Base-by-base conservation (phyloP, 2,329 filamentous ascomycete species). In the Fusarium sp. region DNA sequence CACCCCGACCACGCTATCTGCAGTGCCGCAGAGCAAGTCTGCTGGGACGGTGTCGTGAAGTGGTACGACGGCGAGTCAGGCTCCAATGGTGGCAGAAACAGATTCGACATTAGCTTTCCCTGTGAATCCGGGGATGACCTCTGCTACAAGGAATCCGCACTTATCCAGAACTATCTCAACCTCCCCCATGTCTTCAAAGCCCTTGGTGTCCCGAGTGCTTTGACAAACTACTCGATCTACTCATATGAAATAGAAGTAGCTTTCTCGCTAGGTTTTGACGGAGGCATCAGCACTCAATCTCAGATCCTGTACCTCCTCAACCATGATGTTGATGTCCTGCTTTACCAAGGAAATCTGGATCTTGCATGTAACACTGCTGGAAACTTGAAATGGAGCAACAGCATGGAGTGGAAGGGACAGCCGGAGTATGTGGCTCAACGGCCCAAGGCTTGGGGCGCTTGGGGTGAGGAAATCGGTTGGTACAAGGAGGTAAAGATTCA, bases 281-380 rank as follows among this genome's bases (percentile, higher is more conserved):
- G 14, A 4, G 59, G 55, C 1, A 61, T 67, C 32, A 73, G 62
- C 25, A 74, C 53, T 6, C 59, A 49, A 34, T 22, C 14, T 2
- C 58, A 74, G 22, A 48, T 73, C 1, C 27, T 56, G 1, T 67
- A 64, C 18, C 14, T 73, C 1, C 54, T 72, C 8, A 20, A 67
- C 11, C 20, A 53, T 2, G 40, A 52, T 0, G n/a, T 73, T 1
- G 68, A 73, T 18, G 68, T 73, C 2, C 25, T 73, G 0, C 32
- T 73, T 18, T 73, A 73, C 18, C 70, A 73, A 25, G 71, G 71
- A 7, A 73, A 73, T 3, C 12, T 73, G 2, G 71, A 73, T 11
- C 59, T 73, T 0, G 71, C 71, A 1, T 73, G 71, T 25, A 73
- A 73, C 13, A 73, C 68, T 0, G 65, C 71, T 3, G 71, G 71